These are phyloP conservation scores for Forsythia suspensa DNA, from an alignment of 257 asterid genomes.

Conservation along the genomic window DNA sequence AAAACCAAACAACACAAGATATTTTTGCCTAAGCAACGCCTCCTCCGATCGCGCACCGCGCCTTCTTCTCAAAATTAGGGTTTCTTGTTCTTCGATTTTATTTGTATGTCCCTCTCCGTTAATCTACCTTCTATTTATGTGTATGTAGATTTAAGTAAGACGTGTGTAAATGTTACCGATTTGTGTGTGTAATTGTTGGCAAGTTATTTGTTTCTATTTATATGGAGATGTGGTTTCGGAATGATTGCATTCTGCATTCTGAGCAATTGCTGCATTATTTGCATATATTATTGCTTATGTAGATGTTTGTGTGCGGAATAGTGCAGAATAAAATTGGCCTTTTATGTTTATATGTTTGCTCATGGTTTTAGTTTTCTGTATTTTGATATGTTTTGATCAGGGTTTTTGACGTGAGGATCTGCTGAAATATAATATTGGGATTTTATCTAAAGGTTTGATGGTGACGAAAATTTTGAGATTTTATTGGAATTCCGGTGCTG, in stretches of 20 bases:
- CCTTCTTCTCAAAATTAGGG: conserved; percentile 27
- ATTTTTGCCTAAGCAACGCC: conserved; percentile 13
- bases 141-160: not conserved
- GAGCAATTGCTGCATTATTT: not conserved
- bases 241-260: not conserved
- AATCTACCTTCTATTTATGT: not conserved
- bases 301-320: not conserved
- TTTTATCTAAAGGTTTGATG: not conserved
- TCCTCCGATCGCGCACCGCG: conserved; percentile 23
- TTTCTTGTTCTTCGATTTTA: conserved; percentile 5
- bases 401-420: conserved; percentile 15
- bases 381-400: conserved; percentile 1
- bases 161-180: not conserved
- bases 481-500: conserved; percentile 14
- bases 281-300: not conserved
- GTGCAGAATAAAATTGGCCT: not conserved
- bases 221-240: not conserved
- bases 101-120: not conserved
- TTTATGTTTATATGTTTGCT: conserved; percentile 4
- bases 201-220: not conserved
- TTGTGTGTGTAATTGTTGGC: not conserved
- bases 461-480: not conserved
- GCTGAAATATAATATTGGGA: conserved; percentile 10
- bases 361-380: not conserved
- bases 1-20: conserved; percentile 14